These are phyloP conservation scores for Senna siamea DNA, from an alignment of 306 rosid species.

Conservation along the genomic window DNA sequence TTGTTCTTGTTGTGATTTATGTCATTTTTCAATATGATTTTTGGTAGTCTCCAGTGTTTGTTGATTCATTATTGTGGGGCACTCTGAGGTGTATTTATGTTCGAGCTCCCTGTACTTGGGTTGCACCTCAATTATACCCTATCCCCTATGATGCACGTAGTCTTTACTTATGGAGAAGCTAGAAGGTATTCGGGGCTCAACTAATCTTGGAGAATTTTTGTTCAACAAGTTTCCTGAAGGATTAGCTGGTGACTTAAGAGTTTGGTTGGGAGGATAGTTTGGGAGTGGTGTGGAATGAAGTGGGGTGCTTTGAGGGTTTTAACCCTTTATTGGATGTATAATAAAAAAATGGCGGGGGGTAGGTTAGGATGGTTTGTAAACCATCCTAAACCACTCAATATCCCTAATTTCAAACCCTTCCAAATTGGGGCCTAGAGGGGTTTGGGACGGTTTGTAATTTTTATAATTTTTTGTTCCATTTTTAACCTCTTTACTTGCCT, in stretches of 20 bases:
- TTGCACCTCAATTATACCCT: neutral
- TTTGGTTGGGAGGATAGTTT: too few species aligned
- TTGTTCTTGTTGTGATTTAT: constrained; percentile 20
- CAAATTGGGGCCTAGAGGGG: too few species aligned
- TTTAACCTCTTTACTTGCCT: too few species aligned
- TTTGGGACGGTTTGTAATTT: too few species aligned
- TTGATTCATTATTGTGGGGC: constrained; percentile 21
- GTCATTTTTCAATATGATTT: neutral
- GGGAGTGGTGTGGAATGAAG: too few species aligned
- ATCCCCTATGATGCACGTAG: neutral
- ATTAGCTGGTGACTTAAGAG: constrained; percentile 4
- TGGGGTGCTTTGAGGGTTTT: too few species aligned
- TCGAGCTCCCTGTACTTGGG: neutral
- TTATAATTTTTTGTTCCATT: too few species aligned
- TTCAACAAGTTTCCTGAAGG: neutral
- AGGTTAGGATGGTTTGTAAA: too few species aligned
- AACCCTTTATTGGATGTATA: too few species aligned
- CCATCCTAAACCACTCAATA: too few species aligned
- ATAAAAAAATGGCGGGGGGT: too few species aligned
- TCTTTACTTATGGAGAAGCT: neutral
- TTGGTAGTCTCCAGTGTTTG: neutral
- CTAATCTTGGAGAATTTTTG: neutral
- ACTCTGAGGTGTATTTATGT: constrained; percentile 10
- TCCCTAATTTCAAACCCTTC: too few species aligned
- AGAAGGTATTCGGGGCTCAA: constrained; percentile 3